phyloP scores from a whole-genome alignment of 108 stramenopile genomes.

The Nitzschia palea region DNA sequence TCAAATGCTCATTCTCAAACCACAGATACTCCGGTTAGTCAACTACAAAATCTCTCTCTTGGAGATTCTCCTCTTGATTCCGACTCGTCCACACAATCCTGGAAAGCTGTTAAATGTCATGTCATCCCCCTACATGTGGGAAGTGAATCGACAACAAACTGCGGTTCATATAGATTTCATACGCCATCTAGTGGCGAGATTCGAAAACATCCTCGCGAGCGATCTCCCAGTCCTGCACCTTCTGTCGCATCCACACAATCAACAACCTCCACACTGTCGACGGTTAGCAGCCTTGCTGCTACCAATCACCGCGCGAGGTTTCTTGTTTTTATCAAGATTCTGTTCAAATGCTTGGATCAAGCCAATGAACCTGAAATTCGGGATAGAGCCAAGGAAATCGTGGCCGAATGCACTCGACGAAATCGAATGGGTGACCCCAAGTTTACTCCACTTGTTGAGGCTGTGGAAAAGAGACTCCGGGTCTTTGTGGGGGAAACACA shows the following conservation, averaged over 20 bases:
- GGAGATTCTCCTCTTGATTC: not conserved
- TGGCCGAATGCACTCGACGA: slow-evolving; percentile 42
- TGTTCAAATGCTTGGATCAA: slow-evolving; percentile 22
- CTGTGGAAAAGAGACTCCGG: slow-evolving; percentile 36
- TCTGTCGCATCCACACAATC: not conserved
- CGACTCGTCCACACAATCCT: too few relatives aligned
- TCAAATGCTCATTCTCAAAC: not conserved
- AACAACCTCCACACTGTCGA: not conserved
- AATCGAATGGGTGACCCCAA: slow-evolving; percentile 53
- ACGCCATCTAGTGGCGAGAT: not conserved
- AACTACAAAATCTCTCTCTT: not conserved
- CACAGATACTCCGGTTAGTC: not conserved
- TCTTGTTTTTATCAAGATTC: slow-evolving; percentile 20
- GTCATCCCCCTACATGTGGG: not conserved
- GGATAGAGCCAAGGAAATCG: slow-evolving; percentile 7
- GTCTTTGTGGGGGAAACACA: slow-evolving; percentile 43
- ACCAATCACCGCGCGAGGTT: slow-evolving; percentile 13
- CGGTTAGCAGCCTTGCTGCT: not conserved
- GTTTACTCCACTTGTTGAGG: slow-evolving; percentile 43
- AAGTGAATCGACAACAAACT: not conserved
- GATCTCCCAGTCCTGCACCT: not conserved
- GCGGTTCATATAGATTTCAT: not conserved
- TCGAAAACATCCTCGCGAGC: not conserved
- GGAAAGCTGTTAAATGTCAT: not conserved
- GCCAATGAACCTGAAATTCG: slow-evolving; percentile 5